Evolutionary conservation across 192 early-diverging fungal genomes (phyloP).

Genomic region (Entomortierella chlamydospora): DNA sequence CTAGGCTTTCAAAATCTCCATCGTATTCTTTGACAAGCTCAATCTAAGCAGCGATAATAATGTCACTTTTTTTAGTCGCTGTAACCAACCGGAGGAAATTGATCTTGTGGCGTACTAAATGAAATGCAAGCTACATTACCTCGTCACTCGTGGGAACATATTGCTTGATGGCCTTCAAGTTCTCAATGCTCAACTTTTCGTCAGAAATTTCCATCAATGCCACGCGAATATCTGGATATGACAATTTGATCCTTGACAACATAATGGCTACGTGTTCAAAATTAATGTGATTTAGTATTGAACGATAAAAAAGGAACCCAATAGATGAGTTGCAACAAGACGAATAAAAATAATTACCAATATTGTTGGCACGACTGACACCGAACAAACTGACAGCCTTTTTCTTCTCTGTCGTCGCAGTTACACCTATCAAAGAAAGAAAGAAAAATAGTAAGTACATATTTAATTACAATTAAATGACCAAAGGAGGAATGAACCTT

Average conservation of each 20-base stretch:
- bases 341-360: constrained; percentile 42
- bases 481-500: too few species aligned
- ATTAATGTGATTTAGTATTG: too few species aligned
- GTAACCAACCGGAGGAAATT: background rate
- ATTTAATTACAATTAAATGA: too few species aligned
- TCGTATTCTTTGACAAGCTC: constrained; percentile 63
- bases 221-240: constrained; percentile 65
- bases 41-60: constrained; percentile 33
- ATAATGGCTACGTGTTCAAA: constrained; percentile 58
- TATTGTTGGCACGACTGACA: constrained; percentile 68
- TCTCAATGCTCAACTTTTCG: constrained; percentile 62
- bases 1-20: constrained; percentile 58
- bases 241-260: constrained; percentile 61
- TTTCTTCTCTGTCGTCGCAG: constrained; percentile 41
- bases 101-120: background rate
- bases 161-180: constrained; percentile 63
- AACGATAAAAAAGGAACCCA: too few species aligned
- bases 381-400: constrained; percentile 59
- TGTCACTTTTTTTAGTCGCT: background rate
- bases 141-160: constrained; percentile 68
- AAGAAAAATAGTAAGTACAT: background rate
- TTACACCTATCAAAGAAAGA: background rate
- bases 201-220: constrained; percentile 67
- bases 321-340: too few species aligned
- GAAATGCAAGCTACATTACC: constrained; percentile 14